These are phyloP conservation scores for Penicillium turbatum DNA, from an alignment of 495 filamentous ascomycete species.

Conservation along the genomic window DNA sequence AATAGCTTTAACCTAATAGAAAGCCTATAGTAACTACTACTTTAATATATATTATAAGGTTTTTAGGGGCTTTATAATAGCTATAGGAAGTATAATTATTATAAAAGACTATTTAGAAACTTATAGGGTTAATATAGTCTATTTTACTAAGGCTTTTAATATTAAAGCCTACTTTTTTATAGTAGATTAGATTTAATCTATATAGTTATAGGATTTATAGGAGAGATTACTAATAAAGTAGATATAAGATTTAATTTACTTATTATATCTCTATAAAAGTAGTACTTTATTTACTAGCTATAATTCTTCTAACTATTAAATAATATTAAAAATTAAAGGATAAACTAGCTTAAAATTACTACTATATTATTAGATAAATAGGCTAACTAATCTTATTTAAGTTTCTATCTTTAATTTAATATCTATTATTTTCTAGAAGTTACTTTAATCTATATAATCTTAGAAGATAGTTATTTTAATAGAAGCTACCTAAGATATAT, in stretches of 20 bases:
- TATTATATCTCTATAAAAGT: neutral
- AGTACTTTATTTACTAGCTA: neutral
- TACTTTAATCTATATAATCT: neutral
- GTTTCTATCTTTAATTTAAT: neutral
- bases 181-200: neutral
- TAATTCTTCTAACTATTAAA: neutral
- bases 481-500: neutral
- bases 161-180: neutral
- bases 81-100: neutral
- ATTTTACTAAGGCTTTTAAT: neutral
- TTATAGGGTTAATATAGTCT: neutral
- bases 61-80: neutral
- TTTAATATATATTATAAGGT: neutral
- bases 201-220: neutral
- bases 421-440: neutral
- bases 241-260: neutral
- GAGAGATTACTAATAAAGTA: neutral
- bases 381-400: neutral
- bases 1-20: neutral
- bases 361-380: neutral
- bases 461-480: neutral
- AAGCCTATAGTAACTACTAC: neutral
- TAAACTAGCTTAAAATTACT: neutral
- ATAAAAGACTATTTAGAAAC: neutral
- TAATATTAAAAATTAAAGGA: neutral